These are phyloP conservation scores for Diaporthe batatas DNA, from an alignment of 2,329 filamentous ascomycete species.

Conservation along the genomic window DNA sequence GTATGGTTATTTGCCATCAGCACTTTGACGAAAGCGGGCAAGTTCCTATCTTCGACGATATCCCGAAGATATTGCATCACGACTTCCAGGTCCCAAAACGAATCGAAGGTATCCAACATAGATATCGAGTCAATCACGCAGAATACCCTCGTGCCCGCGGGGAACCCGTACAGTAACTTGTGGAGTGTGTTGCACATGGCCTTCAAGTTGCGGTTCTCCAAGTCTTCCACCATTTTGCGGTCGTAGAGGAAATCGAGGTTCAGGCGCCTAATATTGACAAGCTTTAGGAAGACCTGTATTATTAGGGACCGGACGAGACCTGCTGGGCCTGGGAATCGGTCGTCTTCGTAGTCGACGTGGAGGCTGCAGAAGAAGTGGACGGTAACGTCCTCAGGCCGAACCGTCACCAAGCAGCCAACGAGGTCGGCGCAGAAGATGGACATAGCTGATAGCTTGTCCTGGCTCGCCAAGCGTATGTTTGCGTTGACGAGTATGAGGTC, in stretches of 20 bases:
- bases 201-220: background rate
- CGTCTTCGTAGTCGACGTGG: background rate
- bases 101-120: background rate
- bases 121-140: slow-evolving; percentile 27
- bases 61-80: background rate
- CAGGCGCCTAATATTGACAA: background rate
- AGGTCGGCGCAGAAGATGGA: slow-evolving; percentile 24
- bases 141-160: slow-evolving; percentile 12
- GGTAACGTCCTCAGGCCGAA: slow-evolving; percentile 13
- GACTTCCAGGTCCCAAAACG: background rate
- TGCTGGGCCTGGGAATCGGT: slow-evolving; percentile 1
- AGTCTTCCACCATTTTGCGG: background rate
- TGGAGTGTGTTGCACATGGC: slow-evolving; percentile 24
- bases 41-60: slow-evolving; percentile 17
- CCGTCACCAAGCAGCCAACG: background rate
- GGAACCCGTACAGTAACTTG: slow-evolving; percentile 9
- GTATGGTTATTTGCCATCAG: slow-evolving; percentile 1
- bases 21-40: slow-evolving; percentile 28
- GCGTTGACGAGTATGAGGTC: slow-evolving; percentile 30
- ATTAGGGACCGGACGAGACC: slow-evolving; percentile 20
- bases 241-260: slow-evolving; percentile 28
- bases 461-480: background rate
- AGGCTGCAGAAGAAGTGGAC: slow-evolving; percentile 33
- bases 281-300: slow-evolving; percentile 17
- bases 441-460: background rate